Percentiles rank a stretch among this genome's conserved stretches.
Evolutionary conservation across 2,329 filamentous ascomycete species (phyloP).

Genomic region (Fusarium proliferatum): DNA sequence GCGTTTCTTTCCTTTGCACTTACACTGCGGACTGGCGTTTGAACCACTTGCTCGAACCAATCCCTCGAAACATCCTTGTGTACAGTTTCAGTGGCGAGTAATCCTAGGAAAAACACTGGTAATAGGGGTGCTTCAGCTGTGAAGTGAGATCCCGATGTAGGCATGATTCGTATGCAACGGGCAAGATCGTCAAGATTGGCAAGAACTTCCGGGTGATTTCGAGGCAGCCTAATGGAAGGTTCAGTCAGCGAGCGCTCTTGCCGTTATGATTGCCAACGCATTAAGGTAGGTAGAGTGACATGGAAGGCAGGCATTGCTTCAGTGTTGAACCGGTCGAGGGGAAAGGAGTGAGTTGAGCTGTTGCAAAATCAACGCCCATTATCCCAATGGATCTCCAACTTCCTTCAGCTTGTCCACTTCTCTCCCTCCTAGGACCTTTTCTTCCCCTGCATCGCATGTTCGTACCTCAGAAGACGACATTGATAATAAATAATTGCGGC

Average conservation of each 20-base stretch:
- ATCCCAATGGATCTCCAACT: not conserved
- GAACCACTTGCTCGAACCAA: constrained; percentile 54
- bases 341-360: not conserved
- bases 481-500: constrained; percentile 54
- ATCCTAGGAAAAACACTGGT: constrained; percentile 55
- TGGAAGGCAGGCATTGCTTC: not conserved
- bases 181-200: constrained; percentile 49
- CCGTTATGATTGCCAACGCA: not conserved
- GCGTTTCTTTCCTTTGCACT: constrained; percentile 38
- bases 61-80: constrained; percentile 46
- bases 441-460: not conserved
- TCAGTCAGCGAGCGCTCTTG: constrained; percentile 15
- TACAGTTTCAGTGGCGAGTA: constrained; percentile 47
- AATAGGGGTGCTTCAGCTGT: constrained; percentile 56
- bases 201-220: constrained; percentile 51
- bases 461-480: constrained; percentile 53
- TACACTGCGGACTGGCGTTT: constrained; percentile 54
- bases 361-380: not conserved
- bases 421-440: not conserved
- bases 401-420: not conserved
- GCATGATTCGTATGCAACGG: constrained; percentile 54
- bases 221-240: constrained; percentile 47
- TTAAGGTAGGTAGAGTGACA: not conserved
- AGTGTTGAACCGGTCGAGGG: not conserved
- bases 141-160: constrained; percentile 54